These are phyloP conservation scores for Scheffersomyces insectosa DNA, from an alignment of 1,139 yeast species.

Conservation along the genomic window DNA sequence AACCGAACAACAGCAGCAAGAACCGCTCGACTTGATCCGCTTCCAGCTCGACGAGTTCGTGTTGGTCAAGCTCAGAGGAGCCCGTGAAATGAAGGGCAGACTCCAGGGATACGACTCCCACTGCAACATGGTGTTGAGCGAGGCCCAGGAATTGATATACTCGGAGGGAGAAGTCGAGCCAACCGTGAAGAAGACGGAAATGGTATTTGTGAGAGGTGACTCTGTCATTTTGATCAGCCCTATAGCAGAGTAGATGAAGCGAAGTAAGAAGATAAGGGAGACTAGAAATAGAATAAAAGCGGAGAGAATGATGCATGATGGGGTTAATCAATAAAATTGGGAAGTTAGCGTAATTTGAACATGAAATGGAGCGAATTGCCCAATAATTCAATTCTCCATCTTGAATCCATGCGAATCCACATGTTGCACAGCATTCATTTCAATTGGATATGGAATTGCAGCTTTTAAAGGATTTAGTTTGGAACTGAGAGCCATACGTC, in stretches of 20 bases:
- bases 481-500: too few species aligned
- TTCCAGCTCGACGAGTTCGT: constrained; percentile 86
- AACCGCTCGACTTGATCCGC: constrained; percentile 85
- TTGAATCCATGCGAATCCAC: too few species aligned
- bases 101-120: constrained; percentile 96
- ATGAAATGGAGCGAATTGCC: too few species aligned
- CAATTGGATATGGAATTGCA: too few species aligned
- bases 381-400: background rate
- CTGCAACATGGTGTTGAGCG: constrained; percentile 93
- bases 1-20: constrained; percentile 40
- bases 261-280: too few species aligned
- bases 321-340: too few species aligned
- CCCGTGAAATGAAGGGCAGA: constrained; percentile 86
- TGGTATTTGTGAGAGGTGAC: constrained; percentile 96
- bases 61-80: constrained; percentile 91
- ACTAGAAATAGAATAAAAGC: background rate
- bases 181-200: constrained; percentile 63
- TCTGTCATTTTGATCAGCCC: constrained; percentile 80
- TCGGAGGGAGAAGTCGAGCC: constrained; percentile 51
- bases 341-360: too few species aligned
- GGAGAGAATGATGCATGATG: background rate
- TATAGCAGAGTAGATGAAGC: constrained; percentile 15
- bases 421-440: too few species aligned
- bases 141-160: constrained; percentile 83
- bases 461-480: too few species aligned